Conservation (phyloP, 306 rosid genomes). For the Canavalia ensiformis region DNA sequence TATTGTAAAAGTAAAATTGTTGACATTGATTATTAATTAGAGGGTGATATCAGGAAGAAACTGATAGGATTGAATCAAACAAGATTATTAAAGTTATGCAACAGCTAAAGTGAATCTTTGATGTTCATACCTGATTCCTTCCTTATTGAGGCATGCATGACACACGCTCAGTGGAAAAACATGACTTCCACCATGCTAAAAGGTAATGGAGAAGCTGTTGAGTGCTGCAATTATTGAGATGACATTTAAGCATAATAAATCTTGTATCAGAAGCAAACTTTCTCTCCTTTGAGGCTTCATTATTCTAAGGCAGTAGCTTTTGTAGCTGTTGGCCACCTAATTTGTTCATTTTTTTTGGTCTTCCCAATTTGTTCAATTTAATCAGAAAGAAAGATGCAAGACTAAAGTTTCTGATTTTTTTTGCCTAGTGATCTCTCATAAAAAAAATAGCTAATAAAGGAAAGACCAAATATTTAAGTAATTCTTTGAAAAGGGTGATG, state of each 20-base stretch:
- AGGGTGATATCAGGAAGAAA: background rate
- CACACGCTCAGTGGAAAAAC: background rate
- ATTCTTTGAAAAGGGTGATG: background rate
- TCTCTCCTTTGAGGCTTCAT: conserved; percentile 25
- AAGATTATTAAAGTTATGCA: conserved; percentile 3
- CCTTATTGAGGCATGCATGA: background rate
- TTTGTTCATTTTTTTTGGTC: no score
- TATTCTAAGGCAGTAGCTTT: background rate
- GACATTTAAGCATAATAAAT: conserved; percentile 5
- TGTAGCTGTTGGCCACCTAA: conserved; percentile 16
- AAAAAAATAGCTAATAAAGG: background rate
- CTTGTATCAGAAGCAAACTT: conserved; percentile 19
- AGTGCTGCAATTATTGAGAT: conserved; percentile 19
- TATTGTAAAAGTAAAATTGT: background rate
- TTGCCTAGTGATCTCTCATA: background rate
- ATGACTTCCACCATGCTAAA: background rate
- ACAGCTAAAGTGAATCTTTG: conserved; percentile 20
- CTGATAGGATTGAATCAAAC: background rate
- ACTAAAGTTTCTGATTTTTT: background rate
- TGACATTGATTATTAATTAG: background rate
- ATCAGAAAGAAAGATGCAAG: background rate
- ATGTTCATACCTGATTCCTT: conserved; percentile 33
- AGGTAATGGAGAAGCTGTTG: conserved; percentile 1
- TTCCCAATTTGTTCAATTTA: conserved; percentile 1
- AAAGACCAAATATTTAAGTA: background rate